Base-by-base conservation (phyloP, 1,284 basidiomycete genomes). In the Tilletia walkeri region DNA sequence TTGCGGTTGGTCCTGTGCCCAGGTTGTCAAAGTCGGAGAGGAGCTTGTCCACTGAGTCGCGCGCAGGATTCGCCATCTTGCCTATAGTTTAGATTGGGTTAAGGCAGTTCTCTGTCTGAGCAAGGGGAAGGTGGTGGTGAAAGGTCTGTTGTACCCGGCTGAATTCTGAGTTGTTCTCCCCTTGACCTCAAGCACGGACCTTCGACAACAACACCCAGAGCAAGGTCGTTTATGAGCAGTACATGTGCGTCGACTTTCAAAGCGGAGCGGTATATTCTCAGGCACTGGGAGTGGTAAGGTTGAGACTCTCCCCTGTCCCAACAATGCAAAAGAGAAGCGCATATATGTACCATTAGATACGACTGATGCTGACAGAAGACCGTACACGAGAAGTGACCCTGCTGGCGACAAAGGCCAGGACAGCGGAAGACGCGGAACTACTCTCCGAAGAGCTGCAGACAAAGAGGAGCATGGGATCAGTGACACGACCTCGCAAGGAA, bases 31-130 rank as follows among this genome's bases (percentile, higher is more conserved):
- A 73, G 49, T 82, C 80, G 3, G 80, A 78, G 10, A 83, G 76
- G 4, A 83, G 76, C n/a, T 79, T 76, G 61, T 83, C 82, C 20
- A 83, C 81, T 63, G 80, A 78, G 30, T 78, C 76, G 70, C 76
- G 72, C 18, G 59, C 30, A 16, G 59, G 59, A 30, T 18, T 59
- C 50, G 50, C 18, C 18, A 24, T 53, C 12, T 30, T 30, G 24
- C 24, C 24, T 30, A 2, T 30, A 18, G 10, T 10, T 18, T 4
- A 53, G 50, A 9, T 53, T 10, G 18, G 50, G n/a, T 53, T 7
- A 18, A 16, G 50, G 16, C 6, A 18, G 50, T 53, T 4, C 18
- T 9, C 18, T n/a, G 18, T 7, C 20, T 53, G 6, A 4, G 20
- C 7, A 24, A 18, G 50, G 50, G n/a, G 12, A 7, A 53, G 18